Conservation (phyloP, 2,329 filamentous ascomycete genomes). For the Sclerotinia glacialis region DNA sequence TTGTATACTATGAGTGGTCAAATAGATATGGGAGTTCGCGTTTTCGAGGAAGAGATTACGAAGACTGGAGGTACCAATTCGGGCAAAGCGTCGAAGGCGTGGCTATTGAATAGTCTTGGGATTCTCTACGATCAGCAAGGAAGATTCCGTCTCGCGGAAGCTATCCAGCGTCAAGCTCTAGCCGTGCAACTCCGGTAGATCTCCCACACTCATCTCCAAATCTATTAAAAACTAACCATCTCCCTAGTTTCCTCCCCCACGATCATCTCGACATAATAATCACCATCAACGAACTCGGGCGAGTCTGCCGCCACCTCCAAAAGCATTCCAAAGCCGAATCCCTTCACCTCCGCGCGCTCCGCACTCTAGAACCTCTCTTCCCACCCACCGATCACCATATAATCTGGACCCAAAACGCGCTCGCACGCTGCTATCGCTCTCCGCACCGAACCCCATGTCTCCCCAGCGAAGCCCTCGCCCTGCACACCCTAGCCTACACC, state of each 20-base stretch:
- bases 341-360: slow-evolving; percentile 11
- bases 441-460: not conserved
- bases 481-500: slow-evolving; percentile 14
- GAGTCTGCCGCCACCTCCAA: slow-evolving; percentile 16
- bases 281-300: slow-evolving; percentile 22
- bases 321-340: slow-evolving; percentile 19
- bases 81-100: slow-evolving; percentile 19
- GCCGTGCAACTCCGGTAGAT: slow-evolving; percentile 19
- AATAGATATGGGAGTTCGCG: slow-evolving; percentile 16
- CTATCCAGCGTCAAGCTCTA: slow-evolving; percentile 20
- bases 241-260: slow-evolving; percentile 9
- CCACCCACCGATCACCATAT: slow-evolving; percentile 18
- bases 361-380: slow-evolving; percentile 4
- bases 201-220: not conserved
- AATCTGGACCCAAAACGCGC: slow-evolving; percentile 20
- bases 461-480: not conserved
- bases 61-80: slow-evolving; percentile 21
- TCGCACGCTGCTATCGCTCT: slow-evolving; percentile 18
- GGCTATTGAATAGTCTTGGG: slow-evolving; percentile 19
- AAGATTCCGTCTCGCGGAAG: slow-evolving; percentile 16
- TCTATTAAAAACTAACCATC: not conserved
- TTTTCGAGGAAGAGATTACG: slow-evolving; percentile 20
- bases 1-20: slow-evolving; percentile 20
- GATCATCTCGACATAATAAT: slow-evolving; percentile 21
- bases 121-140: slow-evolving; percentile 23